Evolutionary conservation across 176 grass and related monocot genomes (phyloP).

Genomic region (Pharus latifolius): DNA sequence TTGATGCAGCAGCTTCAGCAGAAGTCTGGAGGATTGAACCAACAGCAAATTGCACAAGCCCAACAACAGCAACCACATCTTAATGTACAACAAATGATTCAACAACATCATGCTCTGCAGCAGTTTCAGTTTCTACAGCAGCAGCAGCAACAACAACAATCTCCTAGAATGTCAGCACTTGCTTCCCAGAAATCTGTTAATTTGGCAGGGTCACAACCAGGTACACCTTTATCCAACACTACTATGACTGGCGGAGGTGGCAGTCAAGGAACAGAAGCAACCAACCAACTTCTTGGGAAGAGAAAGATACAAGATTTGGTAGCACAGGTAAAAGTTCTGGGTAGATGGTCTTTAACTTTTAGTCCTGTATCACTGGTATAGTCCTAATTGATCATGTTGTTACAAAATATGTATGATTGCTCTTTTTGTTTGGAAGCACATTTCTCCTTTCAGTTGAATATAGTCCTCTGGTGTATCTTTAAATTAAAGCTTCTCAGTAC

Average conservation of each 20-base stretch:
- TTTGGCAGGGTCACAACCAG: slow-evolving; percentile 60
- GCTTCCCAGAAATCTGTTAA: slow-evolving; percentile 59
- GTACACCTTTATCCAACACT: slow-evolving; percentile 44
- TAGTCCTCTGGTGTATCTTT: neutral
- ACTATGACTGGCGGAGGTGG: slow-evolving; percentile 54
- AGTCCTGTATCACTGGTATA: neutral
- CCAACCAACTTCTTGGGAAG: slow-evolving; percentile 75
- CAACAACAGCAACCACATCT: slow-evolving; percentile 71
- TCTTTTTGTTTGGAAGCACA: neutral
- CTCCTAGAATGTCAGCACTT: slow-evolving; percentile 58
- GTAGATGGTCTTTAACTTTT: neutral
- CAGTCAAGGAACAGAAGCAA: slow-evolving; percentile 62
- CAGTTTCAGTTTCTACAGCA: slow-evolving; percentile 55
- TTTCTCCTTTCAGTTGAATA: neutral
- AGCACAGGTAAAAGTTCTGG: slow-evolving; percentile 46
- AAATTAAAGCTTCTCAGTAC: slow-evolving; percentile 4
- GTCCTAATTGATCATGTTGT: slow-evolving; percentile 6
- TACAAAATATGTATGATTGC: neutral
- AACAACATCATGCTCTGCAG: slow-evolving; percentile 45
- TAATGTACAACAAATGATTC: slow-evolving; percentile 27
- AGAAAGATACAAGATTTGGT: slow-evolving; percentile 97
- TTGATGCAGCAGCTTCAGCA: slow-evolving; percentile 55
- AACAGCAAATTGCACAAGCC: slow-evolving; percentile 49
- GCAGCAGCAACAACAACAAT: slow-evolving; percentile 75
- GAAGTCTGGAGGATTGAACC: slow-evolving; percentile 38